These are phyloP conservation scores for Onygena corvina DNA, from an alignment of 2,329 filamentous ascomycete genomes.

Conservation along the genomic window DNA sequence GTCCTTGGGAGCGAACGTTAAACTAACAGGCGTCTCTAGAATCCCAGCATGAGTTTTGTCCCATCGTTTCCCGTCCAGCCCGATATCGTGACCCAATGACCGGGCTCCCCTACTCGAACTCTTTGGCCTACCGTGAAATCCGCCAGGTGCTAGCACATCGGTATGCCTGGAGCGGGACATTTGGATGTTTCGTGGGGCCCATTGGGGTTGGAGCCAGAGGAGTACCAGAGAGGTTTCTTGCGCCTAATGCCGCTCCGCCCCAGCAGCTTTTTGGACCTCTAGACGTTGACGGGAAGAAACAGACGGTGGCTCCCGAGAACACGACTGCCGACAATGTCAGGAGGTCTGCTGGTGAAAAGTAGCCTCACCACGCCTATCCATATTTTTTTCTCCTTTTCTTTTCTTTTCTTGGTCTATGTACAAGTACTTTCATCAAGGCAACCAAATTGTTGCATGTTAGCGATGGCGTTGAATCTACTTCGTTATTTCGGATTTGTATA, in stretches of 20 bases:
- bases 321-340: neutral
- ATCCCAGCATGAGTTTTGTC: conserved; percentile 49
- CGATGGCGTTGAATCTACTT: conserved; percentile 5
- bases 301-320: neutral
- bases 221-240: conserved; percentile 64
- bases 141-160: conserved; percentile 60
- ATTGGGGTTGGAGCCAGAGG: conserved; percentile 51
- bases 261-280: conserved; percentile 7
- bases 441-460: neutral
- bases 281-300: conserved; percentile 1
- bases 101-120: conserved; percentile 66
- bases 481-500: too few relatives aligned
- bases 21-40: conserved; percentile 21
- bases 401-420: too few relatives aligned
- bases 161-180: conserved; percentile 67
- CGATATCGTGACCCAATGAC: conserved; percentile 77
- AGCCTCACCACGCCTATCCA: neutral
- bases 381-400: neutral
- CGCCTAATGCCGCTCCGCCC: conserved; percentile 19
- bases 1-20: conserved; percentile 4
- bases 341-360: neutral
- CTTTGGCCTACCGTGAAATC: conserved; percentile 65
- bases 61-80: conserved; percentile 70
- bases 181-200: conserved; percentile 73
- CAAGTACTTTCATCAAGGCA: conserved; percentile 2